Evolutionary conservation across 108 stramenopile species (phyloP).

Genomic region (Cyclostephanos tholiformis): DNA sequence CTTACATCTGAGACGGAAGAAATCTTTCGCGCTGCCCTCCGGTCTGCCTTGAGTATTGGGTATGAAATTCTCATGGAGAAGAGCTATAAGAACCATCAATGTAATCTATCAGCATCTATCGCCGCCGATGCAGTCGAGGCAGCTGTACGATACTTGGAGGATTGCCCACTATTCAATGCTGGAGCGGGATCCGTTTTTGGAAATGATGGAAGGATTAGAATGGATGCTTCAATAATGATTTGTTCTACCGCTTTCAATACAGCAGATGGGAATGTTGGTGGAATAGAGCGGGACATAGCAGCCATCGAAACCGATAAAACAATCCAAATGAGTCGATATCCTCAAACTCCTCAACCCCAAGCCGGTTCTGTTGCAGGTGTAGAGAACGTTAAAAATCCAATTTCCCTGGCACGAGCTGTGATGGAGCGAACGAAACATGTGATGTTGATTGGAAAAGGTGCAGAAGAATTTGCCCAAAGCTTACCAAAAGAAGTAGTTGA

Average conservation of each 20-base stretch:
- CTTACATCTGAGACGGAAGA: constrained; percentile 27
- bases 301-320: constrained; percentile 15
- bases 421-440: constrained; percentile 40
- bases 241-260: constrained; percentile 4
- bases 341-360: constrained; percentile 24
- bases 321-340: constrained; percentile 12
- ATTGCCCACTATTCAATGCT: constrained; percentile 42
- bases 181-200: constrained; percentile 38
- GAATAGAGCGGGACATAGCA: neutral
- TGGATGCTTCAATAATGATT: constrained; percentile 47
- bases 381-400: constrained; percentile 33
- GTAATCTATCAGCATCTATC: neutral
- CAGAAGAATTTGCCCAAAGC: constrained; percentile 29
- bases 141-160: constrained; percentile 36
- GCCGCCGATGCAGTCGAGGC: constrained; percentile 37
- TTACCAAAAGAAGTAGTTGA: constrained; percentile 21
- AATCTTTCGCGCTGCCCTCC: constrained; percentile 31
- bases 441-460: constrained; percentile 38
- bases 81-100: neutral
- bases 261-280: neutral
- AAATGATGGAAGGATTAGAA: constrained; percentile 28
- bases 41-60: constrained; percentile 21
- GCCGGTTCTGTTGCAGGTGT: constrained; percentile 41
- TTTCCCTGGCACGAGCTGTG: constrained; percentile 32
- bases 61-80: constrained; percentile 16